phyloP scores from a whole-genome alignment of 257 asterid species.

The Lithospermum erythrorhizon region DNA sequence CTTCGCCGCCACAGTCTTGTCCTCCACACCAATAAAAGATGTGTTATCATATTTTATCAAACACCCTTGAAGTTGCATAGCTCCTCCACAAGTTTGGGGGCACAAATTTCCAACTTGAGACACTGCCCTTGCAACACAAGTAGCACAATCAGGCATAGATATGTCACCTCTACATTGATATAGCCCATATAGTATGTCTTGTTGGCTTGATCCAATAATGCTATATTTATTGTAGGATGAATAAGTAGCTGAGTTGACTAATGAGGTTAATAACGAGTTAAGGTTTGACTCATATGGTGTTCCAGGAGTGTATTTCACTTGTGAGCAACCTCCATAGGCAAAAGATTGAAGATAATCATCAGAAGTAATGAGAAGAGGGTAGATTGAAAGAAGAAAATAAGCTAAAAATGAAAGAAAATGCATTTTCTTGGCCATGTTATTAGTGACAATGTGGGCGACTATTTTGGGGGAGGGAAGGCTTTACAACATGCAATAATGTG shows the following conservation, averaged over 20 bases:
- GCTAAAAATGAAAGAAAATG: conserved; percentile 8
- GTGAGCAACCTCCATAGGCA: conserved; percentile 78
- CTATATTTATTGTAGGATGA: conserved; percentile 79
- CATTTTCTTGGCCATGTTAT: conserved; percentile 15
- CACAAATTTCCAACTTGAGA: conserved; percentile 44
- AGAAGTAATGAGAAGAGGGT: conserved; percentile 15
- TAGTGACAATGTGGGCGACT: too few species aligned
- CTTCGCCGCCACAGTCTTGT: conserved; percentile 68
- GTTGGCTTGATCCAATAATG: conserved; percentile 46
- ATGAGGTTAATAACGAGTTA: conserved; percentile 68
- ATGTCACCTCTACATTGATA: conserved; percentile 85
- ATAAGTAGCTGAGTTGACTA: conserved; percentile 84
- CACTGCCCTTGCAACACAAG: conserved; percentile 63
- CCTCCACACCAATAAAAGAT: conserved; percentile 66
- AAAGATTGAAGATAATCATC: conserved; percentile 27
- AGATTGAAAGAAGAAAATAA: conserved; percentile 12
- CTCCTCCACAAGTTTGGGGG: conserved; percentile 64
- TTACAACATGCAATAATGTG: background rate
- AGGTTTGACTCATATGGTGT: conserved; percentile 69
- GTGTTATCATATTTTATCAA: conserved; percentile 69
- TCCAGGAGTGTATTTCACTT: conserved; percentile 40
- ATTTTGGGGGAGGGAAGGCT: conserved; percentile 6
- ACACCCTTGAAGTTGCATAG: conserved; percentile 73
- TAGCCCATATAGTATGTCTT: conserved; percentile 52
- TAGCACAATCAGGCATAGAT: conserved; percentile 90